A percentile compares a stretch with the other conserved stretches of the same genome.
phyloP scores from a whole-genome alignment of 2,329 filamentous ascomycete species.

The Trichoderma afroharzianum region DNA sequence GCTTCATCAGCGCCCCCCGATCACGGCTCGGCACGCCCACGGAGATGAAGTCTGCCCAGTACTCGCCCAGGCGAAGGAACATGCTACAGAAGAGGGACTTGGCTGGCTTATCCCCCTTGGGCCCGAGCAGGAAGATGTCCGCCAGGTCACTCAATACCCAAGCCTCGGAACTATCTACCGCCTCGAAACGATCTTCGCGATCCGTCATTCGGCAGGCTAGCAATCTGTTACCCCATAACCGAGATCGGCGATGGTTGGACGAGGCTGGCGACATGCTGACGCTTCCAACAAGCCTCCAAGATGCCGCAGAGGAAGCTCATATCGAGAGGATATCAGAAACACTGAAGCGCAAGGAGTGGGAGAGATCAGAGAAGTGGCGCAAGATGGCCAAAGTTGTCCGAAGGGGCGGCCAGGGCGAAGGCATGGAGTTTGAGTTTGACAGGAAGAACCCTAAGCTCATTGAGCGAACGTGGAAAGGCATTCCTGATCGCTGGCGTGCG shows the following conservation, averaged over 20 bases:
- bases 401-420: conserved; percentile 51
- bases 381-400: conserved; percentile 60
- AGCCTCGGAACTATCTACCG: conserved; percentile 48
- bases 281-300: conserved; percentile 52
- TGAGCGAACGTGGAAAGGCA: conserved; percentile 94
- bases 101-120: conserved; percentile 36
- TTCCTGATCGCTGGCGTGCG: conserved; percentile 90
- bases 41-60: conserved; percentile 41
- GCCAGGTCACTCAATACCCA: conserved; percentile 58
- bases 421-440: conserved; percentile 75
- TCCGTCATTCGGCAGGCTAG: conserved; percentile 55
- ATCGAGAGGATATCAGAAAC: conserved; percentile 51
- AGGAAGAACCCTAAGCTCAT: conserved; percentile 77
- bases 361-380: conserved; percentile 63
- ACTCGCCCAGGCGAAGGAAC: conserved; percentile 45
- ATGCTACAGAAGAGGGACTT: conserved; percentile 39
- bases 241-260: conserved; percentile 58
- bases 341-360: conserved; percentile 60
- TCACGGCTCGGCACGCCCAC: conserved; percentile 41
- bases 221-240: conserved; percentile 59
- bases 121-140: conserved; percentile 54
- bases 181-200: conserved; percentile 51
- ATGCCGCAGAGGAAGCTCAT: conserved; percentile 54
- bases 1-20: conserved; percentile 56
- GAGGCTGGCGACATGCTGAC: conserved; percentile 66